Base-by-base conservation (phyloP, 2,329 filamentous ascomycete species). In the Phoma sp. region DNA sequence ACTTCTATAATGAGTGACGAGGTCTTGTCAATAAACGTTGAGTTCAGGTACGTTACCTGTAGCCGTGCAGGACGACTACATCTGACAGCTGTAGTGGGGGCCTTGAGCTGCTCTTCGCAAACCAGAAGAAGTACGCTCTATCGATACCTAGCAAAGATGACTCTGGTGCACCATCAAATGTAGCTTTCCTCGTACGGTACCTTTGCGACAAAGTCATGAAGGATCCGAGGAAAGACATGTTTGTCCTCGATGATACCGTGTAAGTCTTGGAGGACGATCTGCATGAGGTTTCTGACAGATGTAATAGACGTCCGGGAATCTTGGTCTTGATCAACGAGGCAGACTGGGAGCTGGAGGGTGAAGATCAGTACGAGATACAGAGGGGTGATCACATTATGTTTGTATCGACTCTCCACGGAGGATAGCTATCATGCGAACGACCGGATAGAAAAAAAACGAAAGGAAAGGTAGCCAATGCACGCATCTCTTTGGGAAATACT, bases 321-420 rank as follows among this genome's bases (percentile, higher is more conserved):
- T 84, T 99, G 36, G 93, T 97, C 23, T 83, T 99, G 52, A 96
- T 99, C 75, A 99, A 99, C 73, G 95, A 99, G 67, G 91, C 92
- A 21, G 95, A 99, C 75, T 99, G 95, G 95, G 95, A 98, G 76
- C 84, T 99, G 11, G 95, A 98, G 77, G 95, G 93, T 15, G 93
- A 98, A 77, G 92, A 95, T 72, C 84, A 87, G 62, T 98, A 98
- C 72, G 88, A 92, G 76, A 78, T 99, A 53, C 87, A 93, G 76
- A 77, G 81, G 57, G 84, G 87, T 53, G 95, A 99, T 78, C 93
- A 90, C 71, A 90, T 99, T 65, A 81, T 98, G 62, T 99, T 99
- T 77, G 93, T 99, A 58, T 97, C 93, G 57, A 99, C 95, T 15
- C 81, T 99, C 57, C 95, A 99, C 75, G 95, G 95, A 53, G 95